phyloP scores from a whole-genome alignment of 73 alveolate genomes.

The Uronychia setigera region DNA sequence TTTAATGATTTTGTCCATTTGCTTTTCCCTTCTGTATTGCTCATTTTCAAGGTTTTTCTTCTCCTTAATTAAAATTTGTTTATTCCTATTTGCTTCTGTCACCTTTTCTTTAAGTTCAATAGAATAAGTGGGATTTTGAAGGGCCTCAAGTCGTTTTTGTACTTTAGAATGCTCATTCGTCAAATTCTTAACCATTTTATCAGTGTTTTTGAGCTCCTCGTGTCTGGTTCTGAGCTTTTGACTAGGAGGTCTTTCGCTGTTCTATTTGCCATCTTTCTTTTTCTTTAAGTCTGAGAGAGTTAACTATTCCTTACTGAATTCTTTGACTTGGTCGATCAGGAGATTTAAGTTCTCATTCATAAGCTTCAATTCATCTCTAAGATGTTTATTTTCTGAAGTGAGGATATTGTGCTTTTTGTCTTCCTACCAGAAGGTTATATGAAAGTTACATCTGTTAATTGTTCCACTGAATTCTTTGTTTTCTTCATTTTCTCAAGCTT shows the following conservation, averaged over 20 bases:
- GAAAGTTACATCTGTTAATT: background rate
- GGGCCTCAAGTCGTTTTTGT: conserved; percentile 9
- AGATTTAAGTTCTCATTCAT: conserved; percentile 31
- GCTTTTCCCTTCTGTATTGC: conserved; percentile 44
- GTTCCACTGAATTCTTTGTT: background rate
- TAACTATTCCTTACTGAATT: conserved; percentile 23
- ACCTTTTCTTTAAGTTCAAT: conserved; percentile 19
- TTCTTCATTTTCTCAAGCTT: background rate
- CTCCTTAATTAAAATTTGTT: conserved; percentile 9
- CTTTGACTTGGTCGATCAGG: conserved; percentile 42
- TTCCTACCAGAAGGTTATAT: background rate
- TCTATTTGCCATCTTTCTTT: conserved; percentile 14
- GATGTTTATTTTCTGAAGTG: conserved; percentile 17
- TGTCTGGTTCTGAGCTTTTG: conserved; percentile 5
- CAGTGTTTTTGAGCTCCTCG: conserved; percentile 40
- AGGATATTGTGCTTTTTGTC: background rate
- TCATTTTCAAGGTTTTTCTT: conserved; percentile 22
- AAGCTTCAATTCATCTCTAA: conserved; percentile 25
- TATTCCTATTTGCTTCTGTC: conserved; percentile 13
- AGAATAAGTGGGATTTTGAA: conserved; percentile 17
- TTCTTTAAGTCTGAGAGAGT: conserved; percentile 17
- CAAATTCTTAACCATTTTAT: conserved; percentile 32
- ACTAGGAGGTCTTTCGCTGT: conserved; percentile 11
- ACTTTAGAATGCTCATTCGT: conserved; percentile 21
- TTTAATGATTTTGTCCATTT: conserved; percentile 46